Conservation (phyloP, 2,329 filamentous ascomycete genomes). For the Rhynchosporium graminicola region DNA sequence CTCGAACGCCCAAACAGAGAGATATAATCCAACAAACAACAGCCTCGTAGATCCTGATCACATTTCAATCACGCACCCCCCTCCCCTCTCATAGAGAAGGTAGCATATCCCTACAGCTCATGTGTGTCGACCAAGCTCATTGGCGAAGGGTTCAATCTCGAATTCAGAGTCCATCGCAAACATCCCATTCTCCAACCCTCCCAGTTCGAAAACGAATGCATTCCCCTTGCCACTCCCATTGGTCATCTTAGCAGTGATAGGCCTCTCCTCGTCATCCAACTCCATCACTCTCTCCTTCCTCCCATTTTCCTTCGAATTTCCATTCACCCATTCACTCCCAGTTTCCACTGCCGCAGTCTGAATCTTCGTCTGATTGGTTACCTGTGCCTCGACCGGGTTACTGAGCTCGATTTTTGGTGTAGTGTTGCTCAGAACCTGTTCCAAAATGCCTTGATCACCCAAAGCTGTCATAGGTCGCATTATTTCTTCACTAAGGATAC, state of each 20-base stretch:
- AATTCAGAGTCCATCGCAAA: constrained; percentile 19
- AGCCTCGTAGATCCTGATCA: not conserved
- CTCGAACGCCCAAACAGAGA: not conserved
- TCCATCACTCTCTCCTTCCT: constrained; percentile 2
- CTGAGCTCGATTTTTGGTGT: constrained; percentile 37
- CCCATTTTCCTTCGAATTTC: constrained; percentile 2
- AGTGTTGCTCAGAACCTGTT: constrained; percentile 40
- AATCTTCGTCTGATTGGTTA: not conserved
- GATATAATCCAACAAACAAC: constrained; percentile 6
- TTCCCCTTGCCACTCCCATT: constrained; percentile 8
- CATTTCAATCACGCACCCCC: not conserved
- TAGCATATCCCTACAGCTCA: not conserved
- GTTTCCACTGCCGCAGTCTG: constrained; percentile 7
- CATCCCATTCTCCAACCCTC: constrained; percentile 15
- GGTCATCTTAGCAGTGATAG: constrained; percentile 7
- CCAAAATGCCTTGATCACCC: constrained; percentile 37
- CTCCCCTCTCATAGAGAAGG: not conserved
- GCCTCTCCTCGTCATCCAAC: constrained; percentile 8
- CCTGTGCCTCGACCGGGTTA: constrained; percentile 36
- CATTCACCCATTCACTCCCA: not conserved
- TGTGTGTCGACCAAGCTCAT: not conserved
- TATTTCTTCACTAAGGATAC: constrained; percentile 29
- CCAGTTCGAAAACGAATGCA: not conserved
- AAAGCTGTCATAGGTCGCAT: constrained; percentile 39
- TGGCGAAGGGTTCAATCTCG: not conserved